phyloP scores from a whole-genome alignment of 2,329 filamentous ascomycete species.

The Fusarium poae region DNA sequence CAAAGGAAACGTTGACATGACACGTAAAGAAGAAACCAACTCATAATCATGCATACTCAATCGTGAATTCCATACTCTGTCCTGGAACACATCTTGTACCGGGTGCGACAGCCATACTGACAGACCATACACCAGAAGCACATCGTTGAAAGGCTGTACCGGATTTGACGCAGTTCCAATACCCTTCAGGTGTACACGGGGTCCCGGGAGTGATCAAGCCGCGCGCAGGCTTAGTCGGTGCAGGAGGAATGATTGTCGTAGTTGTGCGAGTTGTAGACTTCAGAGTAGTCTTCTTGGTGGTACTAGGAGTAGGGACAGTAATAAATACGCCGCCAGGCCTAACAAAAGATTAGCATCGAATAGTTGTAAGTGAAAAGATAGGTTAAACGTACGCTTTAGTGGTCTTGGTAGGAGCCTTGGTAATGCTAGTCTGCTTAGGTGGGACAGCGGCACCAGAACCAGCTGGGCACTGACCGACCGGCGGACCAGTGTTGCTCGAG shows the following conservation, averaged over 20 bases:
- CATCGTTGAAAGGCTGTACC: constrained; percentile 67
- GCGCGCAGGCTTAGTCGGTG: constrained; percentile 20
- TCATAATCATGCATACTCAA: constrained; percentile 29
- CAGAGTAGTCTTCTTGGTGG: constrained; percentile 32
- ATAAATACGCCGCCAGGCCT: constrained; percentile 32
- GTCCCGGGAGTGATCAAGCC: constrained; percentile 31
- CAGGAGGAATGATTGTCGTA: constrained; percentile 8
- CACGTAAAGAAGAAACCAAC: not conserved
- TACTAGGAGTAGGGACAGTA: constrained; percentile 7
- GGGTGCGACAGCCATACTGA: constrained; percentile 60
- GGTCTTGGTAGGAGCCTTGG: constrained; percentile 19
- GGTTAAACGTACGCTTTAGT: constrained; percentile 21
- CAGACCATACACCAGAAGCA: constrained; percentile 67
- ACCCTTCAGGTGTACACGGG: constrained; percentile 47
- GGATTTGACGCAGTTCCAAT: constrained; percentile 38
- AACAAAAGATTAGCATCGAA: not conserved
- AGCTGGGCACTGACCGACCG: constrained; percentile 37
- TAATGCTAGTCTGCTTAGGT: constrained; percentile 15
- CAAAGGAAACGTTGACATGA: not conserved
- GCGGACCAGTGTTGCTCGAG: constrained; percentile 49
- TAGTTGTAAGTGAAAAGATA: not conserved
- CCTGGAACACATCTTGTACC: constrained; percentile 64
- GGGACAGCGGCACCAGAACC: constrained; percentile 40
- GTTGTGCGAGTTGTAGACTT: constrained; percentile 33
- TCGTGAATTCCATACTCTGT: constrained; percentile 41